These are phyloP conservation scores for Purpureocillium takamizusanense DNA, from an alignment of 2,329 filamentous ascomycete species.

Conservation along the genomic window DNA sequence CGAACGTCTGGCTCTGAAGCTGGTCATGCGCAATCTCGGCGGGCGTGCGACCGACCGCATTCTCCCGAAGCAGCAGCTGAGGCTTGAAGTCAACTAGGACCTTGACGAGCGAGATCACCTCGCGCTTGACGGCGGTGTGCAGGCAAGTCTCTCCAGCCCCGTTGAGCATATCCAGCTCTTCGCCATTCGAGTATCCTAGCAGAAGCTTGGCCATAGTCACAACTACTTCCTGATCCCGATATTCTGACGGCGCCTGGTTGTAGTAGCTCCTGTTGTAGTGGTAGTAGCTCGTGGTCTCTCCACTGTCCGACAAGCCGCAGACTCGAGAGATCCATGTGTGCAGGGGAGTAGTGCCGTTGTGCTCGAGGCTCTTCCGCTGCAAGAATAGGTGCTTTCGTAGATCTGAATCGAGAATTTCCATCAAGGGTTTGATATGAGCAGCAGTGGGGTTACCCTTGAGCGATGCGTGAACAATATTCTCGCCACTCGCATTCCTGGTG, in stretches of 20 bases:
- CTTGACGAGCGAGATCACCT: constrained; percentile 25
- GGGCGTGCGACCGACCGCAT: constrained; percentile 66
- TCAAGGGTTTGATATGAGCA: constrained; percentile 32
- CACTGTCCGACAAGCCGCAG: constrained; percentile 9
- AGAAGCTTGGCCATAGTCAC: constrained; percentile 38
- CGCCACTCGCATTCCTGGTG: constrained; percentile 46
- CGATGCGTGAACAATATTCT: constrained; percentile 62
- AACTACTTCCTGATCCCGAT: constrained; percentile 19
- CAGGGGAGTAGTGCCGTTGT: constrained; percentile 53
- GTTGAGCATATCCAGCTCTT: constrained; percentile 49
- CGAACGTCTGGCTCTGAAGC: constrained; percentile 31
- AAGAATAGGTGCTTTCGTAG: constrained; percentile 48
- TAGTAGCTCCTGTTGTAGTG: constrained; percentile 6
- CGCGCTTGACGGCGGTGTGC: constrained; percentile 42
- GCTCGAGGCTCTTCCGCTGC: constrained; percentile 43
- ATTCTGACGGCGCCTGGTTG: constrained; percentile 7
- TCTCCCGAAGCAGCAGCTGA: constrained; percentile 59
- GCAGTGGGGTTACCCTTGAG: constrained; percentile 21
- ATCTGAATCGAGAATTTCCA: constrained; percentile 48
- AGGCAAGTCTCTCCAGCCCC: constrained; percentile 56
- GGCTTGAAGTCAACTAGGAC: constrained; percentile 46
- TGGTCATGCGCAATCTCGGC: constrained; percentile 55
- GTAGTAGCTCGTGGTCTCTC: constrained; percentile 6
- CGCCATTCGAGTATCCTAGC: constrained; percentile 45
- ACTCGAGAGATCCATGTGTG: constrained; percentile 43